Percentiles rank a stretch among this genome's conserved stretches.
Conservation (phyloP, 805 yeast species). For the Helenozyma baotianmanensis region DNA sequence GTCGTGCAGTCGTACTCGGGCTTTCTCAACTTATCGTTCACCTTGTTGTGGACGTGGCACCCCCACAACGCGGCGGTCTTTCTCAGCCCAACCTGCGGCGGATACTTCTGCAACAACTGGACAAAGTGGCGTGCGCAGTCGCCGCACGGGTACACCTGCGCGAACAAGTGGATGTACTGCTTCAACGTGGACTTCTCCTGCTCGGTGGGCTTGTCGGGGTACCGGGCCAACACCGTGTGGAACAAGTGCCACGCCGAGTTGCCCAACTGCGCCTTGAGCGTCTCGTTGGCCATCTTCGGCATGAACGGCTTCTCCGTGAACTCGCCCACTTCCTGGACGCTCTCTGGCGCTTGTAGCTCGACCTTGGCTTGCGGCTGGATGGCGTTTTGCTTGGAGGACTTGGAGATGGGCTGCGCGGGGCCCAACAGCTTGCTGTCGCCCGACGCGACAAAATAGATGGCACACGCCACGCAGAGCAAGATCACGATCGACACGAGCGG, state of each 20-base stretch:
- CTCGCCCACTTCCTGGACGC: slow-evolving; percentile 3
- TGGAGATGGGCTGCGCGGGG: slow-evolving; percentile 1
- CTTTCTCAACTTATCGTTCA: slow-evolving; percentile 19
- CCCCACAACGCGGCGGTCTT: slow-evolving; percentile 94
- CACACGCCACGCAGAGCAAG: slow-evolving; percentile 11
- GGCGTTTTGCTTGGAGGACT: background rate
- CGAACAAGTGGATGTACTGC: slow-evolving; percentile 67
- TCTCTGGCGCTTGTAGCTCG: background rate
- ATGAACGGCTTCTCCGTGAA: slow-evolving; percentile 57
- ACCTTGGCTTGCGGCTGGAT: background rate
- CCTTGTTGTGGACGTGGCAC: slow-evolving; percentile 49
- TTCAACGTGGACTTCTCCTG: slow-evolving; percentile 60
- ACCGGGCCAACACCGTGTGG: slow-evolving; percentile 89
- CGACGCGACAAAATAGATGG: slow-evolving; percentile 16
- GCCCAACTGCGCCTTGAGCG: slow-evolving; percentile 79
- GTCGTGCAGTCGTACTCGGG: slow-evolving; percentile 77
- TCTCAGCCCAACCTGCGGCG: slow-evolving; percentile 79
- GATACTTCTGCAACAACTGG: slow-evolving; percentile 59
- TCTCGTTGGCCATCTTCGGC: slow-evolving; percentile 92
- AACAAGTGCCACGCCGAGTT: slow-evolving; percentile 85
- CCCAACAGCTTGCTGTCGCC: slow-evolving; percentile 13
- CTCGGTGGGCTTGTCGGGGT: slow-evolving; percentile 73
- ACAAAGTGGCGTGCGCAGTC: slow-evolving; percentile 94
- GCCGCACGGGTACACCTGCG: slow-evolving; percentile 94
- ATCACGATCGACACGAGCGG: slow-evolving; percentile 12